Evolutionary conservation across 768 basidiomycete species (phyloP).

Genomic region (Leucocoprinus birnbaumii): DNA sequence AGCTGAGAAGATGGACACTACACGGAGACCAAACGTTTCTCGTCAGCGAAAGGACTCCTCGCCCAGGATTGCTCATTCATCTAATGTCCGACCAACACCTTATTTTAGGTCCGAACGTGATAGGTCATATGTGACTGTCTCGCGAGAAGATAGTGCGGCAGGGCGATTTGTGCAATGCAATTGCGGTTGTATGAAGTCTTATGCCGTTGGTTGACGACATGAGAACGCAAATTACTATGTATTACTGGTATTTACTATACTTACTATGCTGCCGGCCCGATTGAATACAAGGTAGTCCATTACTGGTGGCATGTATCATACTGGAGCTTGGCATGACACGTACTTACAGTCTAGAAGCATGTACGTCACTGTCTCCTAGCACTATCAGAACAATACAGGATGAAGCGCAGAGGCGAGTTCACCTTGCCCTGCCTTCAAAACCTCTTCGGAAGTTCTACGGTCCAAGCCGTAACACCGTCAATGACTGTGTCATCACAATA

Average conservation of each 20-base stretch:
- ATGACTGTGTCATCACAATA: background rate
- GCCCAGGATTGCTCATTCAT: background rate
- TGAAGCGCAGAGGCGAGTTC: too few relatives aligned
- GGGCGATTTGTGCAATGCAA: conserved; percentile 23
- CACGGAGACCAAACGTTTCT: conserved; percentile 7
- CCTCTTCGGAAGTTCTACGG: background rate
- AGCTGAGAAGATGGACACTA: conserved; percentile 24
- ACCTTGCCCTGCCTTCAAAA: too few relatives aligned
- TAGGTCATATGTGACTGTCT: background rate
- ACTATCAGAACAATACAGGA: too few relatives aligned
- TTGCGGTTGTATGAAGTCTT: conserved; percentile 37
- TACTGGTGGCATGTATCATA: background rate
- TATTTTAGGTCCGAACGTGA: background rate
- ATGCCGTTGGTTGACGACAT: conserved; percentile 15
- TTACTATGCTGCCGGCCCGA: too few relatives aligned
- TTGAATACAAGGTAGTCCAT: too few relatives aligned
- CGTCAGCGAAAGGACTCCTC: background rate
- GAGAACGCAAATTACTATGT: background rate
- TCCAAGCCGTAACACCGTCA: background rate
- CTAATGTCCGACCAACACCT: background rate
- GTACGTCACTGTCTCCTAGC: too few relatives aligned
- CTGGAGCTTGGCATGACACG: too few relatives aligned
- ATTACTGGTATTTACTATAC: too few relatives aligned
- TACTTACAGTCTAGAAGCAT: too few relatives aligned
- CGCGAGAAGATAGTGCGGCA: background rate